phyloP scores from a whole-genome alignment of 805 yeast genomes.

The Danielia oregonensis region DNA sequence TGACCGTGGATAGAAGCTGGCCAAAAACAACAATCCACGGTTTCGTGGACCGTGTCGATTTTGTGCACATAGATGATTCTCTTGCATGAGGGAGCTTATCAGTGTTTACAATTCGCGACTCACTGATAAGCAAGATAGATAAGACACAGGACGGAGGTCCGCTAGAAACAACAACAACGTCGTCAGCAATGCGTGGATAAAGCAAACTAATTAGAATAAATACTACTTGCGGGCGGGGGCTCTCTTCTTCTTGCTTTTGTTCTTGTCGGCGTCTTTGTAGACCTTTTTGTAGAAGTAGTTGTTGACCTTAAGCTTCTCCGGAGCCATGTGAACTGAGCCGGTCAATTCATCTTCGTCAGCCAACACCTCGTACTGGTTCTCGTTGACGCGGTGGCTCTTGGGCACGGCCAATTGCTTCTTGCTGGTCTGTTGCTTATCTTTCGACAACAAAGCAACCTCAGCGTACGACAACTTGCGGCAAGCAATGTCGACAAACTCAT shows the following conservation, averaged over 20 bases:
- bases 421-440: slow-evolving; percentile 19
- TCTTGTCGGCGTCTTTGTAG: slow-evolving; percentile 14
- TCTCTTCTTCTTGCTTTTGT: slow-evolving; percentile 7
- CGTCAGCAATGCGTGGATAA: too few relatives aligned
- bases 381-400: slow-evolving; percentile 7
- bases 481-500: slow-evolving; percentile 35
- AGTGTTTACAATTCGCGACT: too few relatives aligned
- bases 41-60: too few relatives aligned
- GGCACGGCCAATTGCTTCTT: slow-evolving; percentile 7
- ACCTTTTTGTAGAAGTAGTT: slow-evolving; percentile 18
- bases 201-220: too few relatives aligned
- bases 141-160: too few relatives aligned
- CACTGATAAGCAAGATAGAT: too few relatives aligned
- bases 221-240: too few relatives aligned
- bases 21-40: too few relatives aligned
- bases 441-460: slow-evolving; percentile 38
- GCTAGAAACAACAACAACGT: too few relatives aligned
- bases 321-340: slow-evolving; percentile 9
- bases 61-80: too few relatives aligned
- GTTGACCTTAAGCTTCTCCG: slow-evolving; percentile 16
- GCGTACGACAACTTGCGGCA: slow-evolving; percentile 38
- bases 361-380: slow-evolving; percentile 18
- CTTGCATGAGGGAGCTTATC: too few relatives aligned
- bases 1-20: too few relatives aligned
- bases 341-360: slow-evolving; percentile 6